Evolutionary conservation across 768 basidiomycete species (phyloP), one percentile per base, ranked within the genome.

Genomic region (Calvatia gigantea): DNA sequence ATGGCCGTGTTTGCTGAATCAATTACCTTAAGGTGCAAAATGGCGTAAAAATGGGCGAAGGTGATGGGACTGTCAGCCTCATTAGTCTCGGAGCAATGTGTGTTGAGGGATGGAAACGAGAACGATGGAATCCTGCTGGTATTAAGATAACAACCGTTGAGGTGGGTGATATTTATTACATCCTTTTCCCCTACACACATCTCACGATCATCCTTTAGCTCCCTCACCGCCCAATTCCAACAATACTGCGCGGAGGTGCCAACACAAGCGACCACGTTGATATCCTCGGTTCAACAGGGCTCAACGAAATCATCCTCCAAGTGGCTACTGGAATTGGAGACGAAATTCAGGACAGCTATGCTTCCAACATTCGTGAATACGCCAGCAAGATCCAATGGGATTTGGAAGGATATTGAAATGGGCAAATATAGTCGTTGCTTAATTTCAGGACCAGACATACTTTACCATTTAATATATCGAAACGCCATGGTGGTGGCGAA

Each of bases 81-180:
- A 64, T 95, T 31, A 91, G 89, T 61, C 76, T 94, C 51, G 96
- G 94, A 14, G 85, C 90, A n/a, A 97, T 98, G 94, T 98, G 96
- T 64, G 86, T 89, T 9, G 92, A 94, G 65, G 96, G 95, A 6
- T 97, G 95, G 96, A 90, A 89, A 69, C 77, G 85, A 54, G 79
- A 79, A 58, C 76, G 86, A 51, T 98, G 93, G 92, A 98, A 98
- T 69, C 96, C 96, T 1, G 88, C 84, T 11, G 80, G 87, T n/a
- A 93, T 97, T 65, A 80, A 84, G 62, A 73, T 98, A 45, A 83
- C 85, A 23, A 96, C 94, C 14, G 84, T 94, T 54, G 93, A 95
- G 82, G 89, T 94, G 62, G 82, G 89, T 94, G 62, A 60, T 75
- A 61, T 54, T 33, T n/a, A 12, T 54, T 25, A 35, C 25, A 25